Percentiles rank a stretch among this genome's conserved stretches.
Evolutionary conservation across 139 green algal genomes (phyloP).

Genomic region (Haematococcus lacustris): DNA sequence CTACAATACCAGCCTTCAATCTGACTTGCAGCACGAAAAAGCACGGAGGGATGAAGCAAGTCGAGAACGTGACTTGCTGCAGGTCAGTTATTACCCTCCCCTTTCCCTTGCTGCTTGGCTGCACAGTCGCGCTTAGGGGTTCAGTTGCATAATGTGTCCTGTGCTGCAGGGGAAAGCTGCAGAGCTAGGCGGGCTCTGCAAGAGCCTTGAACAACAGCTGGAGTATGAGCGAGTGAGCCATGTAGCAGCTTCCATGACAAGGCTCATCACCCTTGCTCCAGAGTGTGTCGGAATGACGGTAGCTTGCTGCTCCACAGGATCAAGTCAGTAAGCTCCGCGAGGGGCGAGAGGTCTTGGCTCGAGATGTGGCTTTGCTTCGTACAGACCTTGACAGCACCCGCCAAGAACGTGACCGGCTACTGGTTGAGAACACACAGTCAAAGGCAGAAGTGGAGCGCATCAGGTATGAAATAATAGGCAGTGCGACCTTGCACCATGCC

Average conservation of each 20-base stretch:
- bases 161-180: slow-evolving; percentile 28
- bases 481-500: too few relatives aligned
- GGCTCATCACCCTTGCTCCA: neutral
- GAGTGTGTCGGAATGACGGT: neutral
- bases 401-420: slow-evolving; percentile 23
- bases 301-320: slow-evolving; percentile 12
- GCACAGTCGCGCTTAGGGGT: too few relatives aligned
- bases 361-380: slow-evolving; percentile 36
- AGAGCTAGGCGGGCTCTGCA: slow-evolving; percentile 30
- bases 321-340: slow-evolving; percentile 43
- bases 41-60: slow-evolving; percentile 31
- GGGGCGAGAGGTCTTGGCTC: slow-evolving; percentile 29
- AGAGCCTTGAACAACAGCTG: slow-evolving; percentile 35
- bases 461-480: too few relatives aligned
- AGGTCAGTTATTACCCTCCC: too few relatives aligned
- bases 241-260: too few relatives aligned
- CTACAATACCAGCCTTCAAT: slow-evolving; percentile 51
- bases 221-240: slow-evolving; percentile 32
- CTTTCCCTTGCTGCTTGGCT: too few relatives aligned
- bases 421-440: slow-evolving; percentile 9
- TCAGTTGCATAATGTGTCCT: too few relatives aligned
- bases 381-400: slow-evolving; percentile 36
- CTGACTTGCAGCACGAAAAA: slow-evolving; percentile 34
- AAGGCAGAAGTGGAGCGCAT: slow-evolving; percentile 18
- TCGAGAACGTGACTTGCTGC: slow-evolving; percentile 29